Base-by-base conservation (phyloP, 2,329 filamentous ascomycete genomes). In the Aspergillus caelatus region DNA sequence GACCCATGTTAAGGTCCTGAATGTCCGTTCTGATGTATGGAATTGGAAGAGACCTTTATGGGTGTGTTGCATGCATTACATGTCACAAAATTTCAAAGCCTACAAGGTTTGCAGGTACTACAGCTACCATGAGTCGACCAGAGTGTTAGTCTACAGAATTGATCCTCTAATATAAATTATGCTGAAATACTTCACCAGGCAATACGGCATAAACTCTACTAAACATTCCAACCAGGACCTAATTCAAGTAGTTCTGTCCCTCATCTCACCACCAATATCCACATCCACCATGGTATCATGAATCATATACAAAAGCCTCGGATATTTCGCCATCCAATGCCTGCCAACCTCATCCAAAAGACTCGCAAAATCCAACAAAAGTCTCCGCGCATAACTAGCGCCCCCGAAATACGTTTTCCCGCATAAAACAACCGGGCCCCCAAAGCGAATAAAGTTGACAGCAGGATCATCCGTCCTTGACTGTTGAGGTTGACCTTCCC, bases 201-300 rank as follows among this genome's bases (percentile, higher is more conserved):
- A 2, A 10, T 7, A 10, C 19, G n/a, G 16, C 19, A n/a, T 41
- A n/a, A 4, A 36, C 34, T 14, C 2, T 12, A 36, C 12, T 36
- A 36, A 5, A 41, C 2, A 9, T 19, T 8, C 16, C 39, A 41
- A 41, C 8, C 19, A n/a, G 39, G 19, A n/a, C 39, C 2, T 0
- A 12, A 16, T 26, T 46, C 23, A 14, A 9, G 12, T 0, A 26
- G 45, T 14, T 11, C 1, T 16, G 16, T 19, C 16, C 12, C 46
- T n/a, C 46, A 50, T 19, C 16, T 50, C 9, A 19, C 46, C n/a
- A 10, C 16, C 46, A 14, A 10, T 9, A 19, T 30, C 14, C 8
- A 50, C 30, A 54, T 54, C 52, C 10, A 54, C 19, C 28, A 54
- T 36, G 11, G 52, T 54, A 54, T 54, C 52, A 54, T 54, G 52